Base-by-base conservation (phyloP, 2,329 filamentous ascomycete genomes). In the Phialemoniopsis sp. region DNA sequence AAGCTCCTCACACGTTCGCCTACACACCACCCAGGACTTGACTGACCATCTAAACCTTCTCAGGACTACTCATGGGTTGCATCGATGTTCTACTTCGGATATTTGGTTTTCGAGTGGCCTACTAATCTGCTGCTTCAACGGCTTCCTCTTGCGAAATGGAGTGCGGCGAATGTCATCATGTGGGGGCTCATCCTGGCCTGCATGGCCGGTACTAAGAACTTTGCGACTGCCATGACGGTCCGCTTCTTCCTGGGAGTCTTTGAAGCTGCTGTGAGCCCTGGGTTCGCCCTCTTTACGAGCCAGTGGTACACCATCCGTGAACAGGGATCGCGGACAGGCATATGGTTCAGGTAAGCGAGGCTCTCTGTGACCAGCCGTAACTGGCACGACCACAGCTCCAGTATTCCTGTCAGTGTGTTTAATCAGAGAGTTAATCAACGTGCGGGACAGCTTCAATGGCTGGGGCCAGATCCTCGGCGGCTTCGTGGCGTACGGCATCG, bases 271-370 rank as follows among this genome's bases (percentile, higher is more conserved):
- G 80, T 87, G 2, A 84, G 80, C 1, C 83, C 83, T 1, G 81
- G 81, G 0, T 86, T 86, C 48, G 76, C 79, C 0, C 66, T 87
- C 2, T 71, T 87, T 48, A 86, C 82, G 2, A 76, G 69, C 4
- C 80, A 85, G 60, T 87, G 82, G 82, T 88, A 86, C 50, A 87
- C 84, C 1, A 80, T 80, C 55, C 68, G 69, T 39, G 83, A 87
- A 54, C 82, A 87, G 60, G 79, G 77, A 2, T 63, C 68, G 1
- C 65, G 83, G 8, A 76, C 75, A 2, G 75, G 73, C 4, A 74
- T 85, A 40, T 87, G 83, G 83, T 86, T 85, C 60, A 73, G 32
- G 4, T 19, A 35, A 35, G 33, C 19, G 18, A 21, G 18, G 7
- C 33, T 17, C 14, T 35, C 14, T 17, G 12, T n/a, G n/a, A n/a